These are phyloP conservation scores for Hypoxylon lenormandii DNA, from an alignment of 495 filamentous ascomycete genomes.

Conservation along the genomic window DNA sequence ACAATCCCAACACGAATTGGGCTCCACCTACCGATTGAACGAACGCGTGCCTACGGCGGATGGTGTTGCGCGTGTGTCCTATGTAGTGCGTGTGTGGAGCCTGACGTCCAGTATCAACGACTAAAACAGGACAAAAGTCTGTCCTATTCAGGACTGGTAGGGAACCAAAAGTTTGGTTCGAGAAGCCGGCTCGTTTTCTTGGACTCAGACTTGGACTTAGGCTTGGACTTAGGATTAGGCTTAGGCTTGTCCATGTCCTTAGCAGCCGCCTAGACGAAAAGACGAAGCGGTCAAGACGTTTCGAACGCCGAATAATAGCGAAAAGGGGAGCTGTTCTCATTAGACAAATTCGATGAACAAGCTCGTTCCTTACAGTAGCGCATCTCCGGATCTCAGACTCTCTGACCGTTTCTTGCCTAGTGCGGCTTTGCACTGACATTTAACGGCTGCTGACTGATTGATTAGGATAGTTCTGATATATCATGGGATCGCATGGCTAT, in stretches of 20 bases:
- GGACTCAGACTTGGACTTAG: too few relatives aligned
- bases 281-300: constrained; percentile 40
- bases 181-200: constrained; percentile 21
- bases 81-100: constrained; percentile 26
- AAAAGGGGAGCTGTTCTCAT: constrained; percentile 5
- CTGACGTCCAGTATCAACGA: constrained; percentile 41
- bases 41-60: too few relatives aligned
- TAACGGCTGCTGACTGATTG: constrained; percentile 33
- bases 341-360: neutral
- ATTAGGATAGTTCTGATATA: constrained; percentile 29
- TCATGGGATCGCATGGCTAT: constrained; percentile 5
- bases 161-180: constrained; percentile 37
- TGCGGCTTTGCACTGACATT: constrained; percentile 27
- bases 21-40: constrained; percentile 34
- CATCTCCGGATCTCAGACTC: constrained; percentile 15
- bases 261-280: too few relatives aligned
- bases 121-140: constrained; percentile 31
- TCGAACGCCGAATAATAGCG: constrained; percentile 7
- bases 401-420: neutral
- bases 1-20: constrained; percentile 28
- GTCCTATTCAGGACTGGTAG: constrained; percentile 40
- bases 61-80: too few relatives aligned
- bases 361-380: constrained; percentile 32
- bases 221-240: too few relatives aligned
- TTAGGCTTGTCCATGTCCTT: too few relatives aligned